Conservation (phyloP, 352 stramenopile genomes). For the Globisporangium nunn region DNA sequence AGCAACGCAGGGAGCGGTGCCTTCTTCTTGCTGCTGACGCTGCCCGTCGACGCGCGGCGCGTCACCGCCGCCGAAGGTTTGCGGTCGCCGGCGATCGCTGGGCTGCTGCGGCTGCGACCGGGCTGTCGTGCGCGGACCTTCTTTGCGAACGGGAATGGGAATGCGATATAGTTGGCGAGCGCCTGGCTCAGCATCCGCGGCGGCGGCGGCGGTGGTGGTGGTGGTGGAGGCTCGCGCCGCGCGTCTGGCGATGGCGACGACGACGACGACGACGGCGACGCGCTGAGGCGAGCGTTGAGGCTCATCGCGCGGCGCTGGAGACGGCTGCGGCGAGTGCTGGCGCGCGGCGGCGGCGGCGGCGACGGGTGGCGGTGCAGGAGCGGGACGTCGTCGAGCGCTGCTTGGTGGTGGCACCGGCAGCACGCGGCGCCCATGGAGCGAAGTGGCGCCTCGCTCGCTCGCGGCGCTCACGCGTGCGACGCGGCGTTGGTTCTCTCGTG, state of each 20-base stretch:
- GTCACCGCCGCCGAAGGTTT: not conserved
- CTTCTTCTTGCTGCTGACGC: slow-evolving; percentile 2
- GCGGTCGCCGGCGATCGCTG: not conserved
- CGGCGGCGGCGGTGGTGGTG: slow-evolving; percentile 2
- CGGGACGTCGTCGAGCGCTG: slow-evolving; percentile 47
- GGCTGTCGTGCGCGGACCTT: slow-evolving; percentile 19
- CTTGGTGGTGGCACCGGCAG: slow-evolving; percentile 62
- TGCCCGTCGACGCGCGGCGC: not conserved
- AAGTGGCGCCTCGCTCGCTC: no score
- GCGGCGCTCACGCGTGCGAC: not conserved
- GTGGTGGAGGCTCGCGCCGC: slow-evolving; percentile 1
- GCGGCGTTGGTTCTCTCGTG: not conserved
- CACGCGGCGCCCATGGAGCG: slow-evolving; percentile 64
- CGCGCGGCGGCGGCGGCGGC: not conserved
- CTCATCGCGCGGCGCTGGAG: not conserved
- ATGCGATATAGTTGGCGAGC: slow-evolving; percentile 68
- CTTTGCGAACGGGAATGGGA: slow-evolving; percentile 67
- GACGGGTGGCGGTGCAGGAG: slow-evolving; percentile 15
- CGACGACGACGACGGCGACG: slow-evolving; percentile 15
- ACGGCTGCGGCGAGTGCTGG: not conserved
- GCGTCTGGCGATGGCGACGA: slow-evolving; percentile 15
- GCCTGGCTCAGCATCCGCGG: slow-evolving; percentile 38
- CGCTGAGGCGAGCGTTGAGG: not conserved
- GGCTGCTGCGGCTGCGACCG: slow-evolving; percentile 7
- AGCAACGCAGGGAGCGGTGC: slow-evolving; percentile 4